Percentiles rank a stretch among this genome's conserved stretches.
Conservation (phyloP, 805 yeast species). For the Starmerella apis region DNA sequence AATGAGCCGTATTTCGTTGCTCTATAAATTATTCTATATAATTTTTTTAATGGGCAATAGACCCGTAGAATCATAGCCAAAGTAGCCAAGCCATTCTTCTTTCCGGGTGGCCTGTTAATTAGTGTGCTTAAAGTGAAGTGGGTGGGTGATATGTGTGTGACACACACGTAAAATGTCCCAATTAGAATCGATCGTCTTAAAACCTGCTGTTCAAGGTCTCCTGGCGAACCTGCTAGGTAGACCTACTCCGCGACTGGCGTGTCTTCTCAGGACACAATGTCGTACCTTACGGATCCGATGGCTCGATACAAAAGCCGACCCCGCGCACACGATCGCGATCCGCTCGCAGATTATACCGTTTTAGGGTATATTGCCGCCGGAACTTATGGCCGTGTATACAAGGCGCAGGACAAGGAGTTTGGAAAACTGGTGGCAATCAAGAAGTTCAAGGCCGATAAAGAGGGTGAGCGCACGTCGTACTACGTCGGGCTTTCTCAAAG, state of each 20-base stretch:
- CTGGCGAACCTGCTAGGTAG: background rate
- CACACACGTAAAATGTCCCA: no score
- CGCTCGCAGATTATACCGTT: constrained; percentile 74
- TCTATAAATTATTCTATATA: no score
- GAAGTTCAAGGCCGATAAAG: constrained; percentile 88
- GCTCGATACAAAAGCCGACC: constrained; percentile 47
- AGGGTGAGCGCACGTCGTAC: constrained; percentile 66
- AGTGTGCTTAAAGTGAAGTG: no score
- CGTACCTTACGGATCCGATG: constrained; percentile 30
- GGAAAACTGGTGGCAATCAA: constrained; percentile 54
- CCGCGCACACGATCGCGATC: constrained; percentile 59
- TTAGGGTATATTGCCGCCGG: constrained; percentile 97
- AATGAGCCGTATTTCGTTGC: no score
- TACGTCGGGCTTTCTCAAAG: constrained; percentile 93
- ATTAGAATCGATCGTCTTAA: no score
- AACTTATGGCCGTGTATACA: constrained; percentile 90
- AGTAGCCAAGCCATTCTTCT: no score
- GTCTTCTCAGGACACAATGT: background rate
- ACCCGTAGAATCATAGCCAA: no score
- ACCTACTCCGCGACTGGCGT: background rate
- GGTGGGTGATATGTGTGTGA: no score
- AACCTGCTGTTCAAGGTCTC: no score
- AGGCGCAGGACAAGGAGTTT: constrained; percentile 42
- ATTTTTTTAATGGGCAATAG: no score
- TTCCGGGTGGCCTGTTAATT: no score